Evolutionary conservation across 2,329 filamentous ascomycete genomes (phyloP), one percentile per base, ranked within the genome.

Genomic region (Calonectria pauciramosa): DNA sequence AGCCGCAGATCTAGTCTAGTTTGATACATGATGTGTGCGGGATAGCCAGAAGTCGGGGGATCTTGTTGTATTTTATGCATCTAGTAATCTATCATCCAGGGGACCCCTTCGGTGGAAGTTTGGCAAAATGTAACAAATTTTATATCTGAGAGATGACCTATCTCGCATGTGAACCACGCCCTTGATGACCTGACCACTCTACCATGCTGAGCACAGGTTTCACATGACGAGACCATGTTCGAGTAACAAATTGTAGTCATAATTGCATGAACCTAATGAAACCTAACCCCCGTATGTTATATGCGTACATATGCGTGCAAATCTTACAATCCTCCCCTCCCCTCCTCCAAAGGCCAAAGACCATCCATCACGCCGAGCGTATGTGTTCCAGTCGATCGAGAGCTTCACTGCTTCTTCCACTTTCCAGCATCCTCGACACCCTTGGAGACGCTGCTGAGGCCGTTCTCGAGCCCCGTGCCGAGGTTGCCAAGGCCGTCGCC

Each of bases 381-480:
- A 32, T 32, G 30, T 36, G 5, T 23, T 47, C 20, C n/a, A 13
- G n/a, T 23, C 10, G n/a, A 10, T 10, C 20, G n/a, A 23, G n/a
- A 10, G 3, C 1, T 71, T 78, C 76, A 81, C 75, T 82, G 75
- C 73, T 83, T 86, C 84, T 89, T 90, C 90, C 90, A 91, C 80
- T 91, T 83, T 4, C 91, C 91, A 14, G 90, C 90, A 79, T 91
- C 85, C 83, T 92, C 90, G 9, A 90, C 87, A 0, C 90, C 90
- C 83, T 89, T 87, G 18, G 88, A 87, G 2, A 91, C 85, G 60
- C 83, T 84, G 54, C 85, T 84, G 47, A 87, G 82, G 2, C 89
- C 91, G 56, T 86, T 85, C 83, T 92, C 86, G 3, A 93, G 77
- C 0, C 90, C 90, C 2, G 86, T 88, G 8, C 90, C 90, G 10